Evolutionary conservation across 108 stramenopile genomes (phyloP), one percentile per base, ranked within the genome.

Genomic region (Cyclostephanos tholiformis): DNA sequence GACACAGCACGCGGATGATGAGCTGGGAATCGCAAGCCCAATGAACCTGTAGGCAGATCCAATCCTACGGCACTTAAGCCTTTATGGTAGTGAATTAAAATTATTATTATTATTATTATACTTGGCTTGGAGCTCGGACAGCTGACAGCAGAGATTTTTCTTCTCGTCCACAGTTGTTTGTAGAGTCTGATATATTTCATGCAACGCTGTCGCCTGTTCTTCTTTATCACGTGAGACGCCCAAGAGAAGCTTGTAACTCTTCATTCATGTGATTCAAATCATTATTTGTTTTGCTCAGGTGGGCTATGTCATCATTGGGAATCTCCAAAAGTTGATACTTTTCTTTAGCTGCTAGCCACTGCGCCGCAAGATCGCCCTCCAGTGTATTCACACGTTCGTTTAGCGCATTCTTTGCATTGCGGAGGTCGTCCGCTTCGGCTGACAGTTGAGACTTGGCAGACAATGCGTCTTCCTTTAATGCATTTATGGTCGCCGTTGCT

Each of bases 221-320:
- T 67, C 67, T 32, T 44, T 51, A 6, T 5, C 51, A 13, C 41
- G 8, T 10, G 67, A 53, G 2, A 35, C 48, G 7, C 53, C 67
- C n/a, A 19, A 11, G 36, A 67, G 67, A 11, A n/a, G 67, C 9
- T 36, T 39, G 26, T 5, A 73, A 48, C 16, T 73, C 51, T 65
- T 52, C 46, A 55, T 39, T 73, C 1, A 27, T 32, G n/a, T n/a
- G n/a, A n/a, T n/a, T n/a, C n/a, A n/a, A n/a, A n/a, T n/a, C n/a
- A n/a, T n/a, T n/a, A n/a, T n/a, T n/a, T n/a, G n/a, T n/a, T 49
- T 25, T 7, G 43, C 41, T 50, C 14, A 63, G 19, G 1, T 36
- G 29, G 52, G 55, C 29, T 6, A 56, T 51, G 27, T 73, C 72
- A 30, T 64, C 23, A 63, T 73, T 38, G 7, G 56, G 35, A 50